phyloP scores from a whole-genome alignment of 169 alveolate genomes.

The Plasmodium gonderi region DNA sequence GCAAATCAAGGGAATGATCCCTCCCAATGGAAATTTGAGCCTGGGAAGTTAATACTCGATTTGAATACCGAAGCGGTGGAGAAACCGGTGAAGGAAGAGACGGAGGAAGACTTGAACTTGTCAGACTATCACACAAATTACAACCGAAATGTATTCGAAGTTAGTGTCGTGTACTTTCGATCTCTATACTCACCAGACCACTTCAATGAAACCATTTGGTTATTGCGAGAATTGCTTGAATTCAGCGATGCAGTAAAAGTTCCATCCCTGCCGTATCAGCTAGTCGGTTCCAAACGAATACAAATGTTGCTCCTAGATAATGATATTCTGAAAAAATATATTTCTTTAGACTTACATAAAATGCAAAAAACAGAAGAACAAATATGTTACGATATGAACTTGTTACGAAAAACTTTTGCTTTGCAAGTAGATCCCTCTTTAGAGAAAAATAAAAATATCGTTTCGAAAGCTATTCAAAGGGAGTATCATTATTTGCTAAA shows the following conservation, averaged over 20 bases:
- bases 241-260: conserved; percentile 83
- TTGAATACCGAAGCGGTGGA: neutral
- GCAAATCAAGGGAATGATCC: neutral
- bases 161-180: conserved; percentile 83
- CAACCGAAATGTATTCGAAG: conserved; percentile 44
- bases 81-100: neutral
- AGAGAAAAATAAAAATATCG: conserved; percentile 19
- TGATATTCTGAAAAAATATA: conserved; percentile 41
- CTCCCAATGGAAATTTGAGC: neutral
- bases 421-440: conserved; percentile 70
- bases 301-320: conserved; percentile 84
- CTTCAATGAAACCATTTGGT: conserved; percentile 80
- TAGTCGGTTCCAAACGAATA: conserved; percentile 85
- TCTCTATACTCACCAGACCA: conserved; percentile 82
- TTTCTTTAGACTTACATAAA: conserved; percentile 30
- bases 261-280: conserved; percentile 84
- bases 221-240: conserved; percentile 83
- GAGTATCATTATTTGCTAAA: conserved; percentile 80
- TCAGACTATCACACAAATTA: neutral
- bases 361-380: conserved; percentile 43
- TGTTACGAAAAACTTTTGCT: conserved; percentile 65
- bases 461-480: conserved; percentile 65
- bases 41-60: conserved; percentile 25
- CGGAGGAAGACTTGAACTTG: neutral
- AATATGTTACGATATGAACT: conserved; percentile 8